Evolutionary conservation across 345 rosid genomes (phyloP), one percentile per base, ranked within the genome.

Genomic region (Lepidium aucheri): DNA sequence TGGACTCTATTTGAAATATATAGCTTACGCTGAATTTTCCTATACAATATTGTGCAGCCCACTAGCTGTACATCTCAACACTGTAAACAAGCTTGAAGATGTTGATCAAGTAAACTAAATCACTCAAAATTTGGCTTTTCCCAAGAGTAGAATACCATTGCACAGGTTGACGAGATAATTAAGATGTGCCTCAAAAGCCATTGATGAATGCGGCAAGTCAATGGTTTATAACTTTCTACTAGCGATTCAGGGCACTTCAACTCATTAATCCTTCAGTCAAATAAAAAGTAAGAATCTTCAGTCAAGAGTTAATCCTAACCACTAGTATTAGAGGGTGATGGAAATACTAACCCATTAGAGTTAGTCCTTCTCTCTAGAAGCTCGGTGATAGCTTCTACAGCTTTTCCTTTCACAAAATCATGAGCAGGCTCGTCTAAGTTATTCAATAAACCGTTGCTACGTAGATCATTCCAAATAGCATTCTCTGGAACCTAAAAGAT

Each of bases 211-310:
- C 65, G 81, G 46, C 98, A 89, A 8, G 85, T 65, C 43, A 81
- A 17, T 4, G 98, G 88, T 77, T 83, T 87, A 80, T 84, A 86
- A 56, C 49, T 59, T 75, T 83, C 86, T 5, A 81, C 82, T 40
- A 85, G 26, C 11, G 60, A 63, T 50, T 89, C 88, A 33, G 95
- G 93, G 72, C 97, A 92, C 74, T 85, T 92, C 70, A 87, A 76
- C 78, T 87, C 97, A 41, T 67, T 78, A 40, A 63, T 77, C 80
- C 96, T 92, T 63, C 42, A 43, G 57, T 50, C 14, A 44, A 51
- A 41, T 9, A 28, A n/a, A 63, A 41, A 38, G 39, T 18, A 46
- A 63, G 41, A 47, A 49, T 7, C 17, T 41, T 32, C 14, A 22
- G 16, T 26, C 53, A 26, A 36, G 14, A 63, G 32, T 22, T 38